Evolutionary conservation across 306 rosid species (phyloP).

Genomic region (Notholithocarpus densiflorus): DNA sequence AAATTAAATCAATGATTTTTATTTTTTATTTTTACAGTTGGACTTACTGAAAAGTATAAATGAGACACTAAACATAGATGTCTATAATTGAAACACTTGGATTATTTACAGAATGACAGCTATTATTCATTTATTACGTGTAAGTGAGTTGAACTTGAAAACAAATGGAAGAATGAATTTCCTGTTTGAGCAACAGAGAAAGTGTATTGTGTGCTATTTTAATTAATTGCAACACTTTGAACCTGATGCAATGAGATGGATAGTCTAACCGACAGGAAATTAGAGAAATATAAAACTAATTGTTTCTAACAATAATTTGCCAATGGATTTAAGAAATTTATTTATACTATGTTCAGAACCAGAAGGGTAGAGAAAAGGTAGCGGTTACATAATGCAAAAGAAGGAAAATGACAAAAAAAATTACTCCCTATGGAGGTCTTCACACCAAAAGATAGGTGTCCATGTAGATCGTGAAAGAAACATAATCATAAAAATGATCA

Average conservation of each 20-base stretch:
- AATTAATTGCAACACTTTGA: neutral
- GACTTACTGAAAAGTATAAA: neutral
- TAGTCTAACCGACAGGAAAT: neutral
- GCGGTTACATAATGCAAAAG: neutral
- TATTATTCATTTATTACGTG: neutral
- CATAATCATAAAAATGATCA: neutral
- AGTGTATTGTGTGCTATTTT: neutral
- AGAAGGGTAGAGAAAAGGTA: neutral
- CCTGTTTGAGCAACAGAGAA: neutral
- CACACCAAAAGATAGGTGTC: neutral
- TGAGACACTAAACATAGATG: neutral
- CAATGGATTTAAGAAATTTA: neutral
- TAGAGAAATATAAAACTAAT: neutral
- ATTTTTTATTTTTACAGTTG: neutral
- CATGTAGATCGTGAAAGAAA: neutral
- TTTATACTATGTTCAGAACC: no score
- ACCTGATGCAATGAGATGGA: neutral
- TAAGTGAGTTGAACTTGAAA: neutral
- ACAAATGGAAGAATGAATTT: neutral
- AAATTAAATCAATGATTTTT: no score
- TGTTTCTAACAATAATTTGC: neutral
- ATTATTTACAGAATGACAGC: neutral
- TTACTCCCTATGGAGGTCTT: neutral
- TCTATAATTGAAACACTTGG: neutral
- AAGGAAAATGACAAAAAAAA: neutral